Conservation (phyloP, 768 basidiomycete genomes). For the Galerina sulciceps region DNA sequence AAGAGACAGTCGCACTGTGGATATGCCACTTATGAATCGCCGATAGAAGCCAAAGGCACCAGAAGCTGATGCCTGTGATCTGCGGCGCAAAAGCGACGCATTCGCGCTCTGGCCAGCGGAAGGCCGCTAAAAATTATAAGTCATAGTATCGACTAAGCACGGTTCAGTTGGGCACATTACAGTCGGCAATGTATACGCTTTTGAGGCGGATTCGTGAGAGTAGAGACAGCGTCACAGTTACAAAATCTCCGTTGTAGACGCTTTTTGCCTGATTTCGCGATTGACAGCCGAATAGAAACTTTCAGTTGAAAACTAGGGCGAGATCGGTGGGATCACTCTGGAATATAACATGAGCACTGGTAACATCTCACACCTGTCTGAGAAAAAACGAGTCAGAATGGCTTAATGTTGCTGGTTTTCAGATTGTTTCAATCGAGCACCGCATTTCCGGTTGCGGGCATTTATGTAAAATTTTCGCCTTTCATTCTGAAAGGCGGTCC, state of each 20-base stretch:
- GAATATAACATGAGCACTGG: no score
- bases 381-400: not conserved
- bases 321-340: no score
- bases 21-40: constrained; percentile 26
- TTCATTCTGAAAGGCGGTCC: constrained; percentile 42
- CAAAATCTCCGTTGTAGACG: no score
- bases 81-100: constrained; percentile 30
- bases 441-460: not conserved
- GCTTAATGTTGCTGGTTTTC: not conserved
- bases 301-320: not conserved
- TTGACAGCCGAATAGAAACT: constrained; percentile 1
- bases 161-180: no score
- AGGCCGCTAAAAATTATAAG: no score
- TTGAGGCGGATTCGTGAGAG: no score
- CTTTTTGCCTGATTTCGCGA: not conserved
- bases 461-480: not conserved
- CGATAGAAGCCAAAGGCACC: constrained; percentile 37
- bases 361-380: not conserved
- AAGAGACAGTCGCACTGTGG: constrained; percentile 13
- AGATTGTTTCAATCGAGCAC: not conserved
- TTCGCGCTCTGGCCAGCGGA: no score
- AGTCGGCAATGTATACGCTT: no score
- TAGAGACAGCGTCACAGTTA: no score
- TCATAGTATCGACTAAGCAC: no score
- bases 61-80: constrained; percentile 33